These are phyloP conservation scores for Cornus florida DNA, from an alignment of 148 eudicot genomes.

Conservation along the genomic window DNA sequence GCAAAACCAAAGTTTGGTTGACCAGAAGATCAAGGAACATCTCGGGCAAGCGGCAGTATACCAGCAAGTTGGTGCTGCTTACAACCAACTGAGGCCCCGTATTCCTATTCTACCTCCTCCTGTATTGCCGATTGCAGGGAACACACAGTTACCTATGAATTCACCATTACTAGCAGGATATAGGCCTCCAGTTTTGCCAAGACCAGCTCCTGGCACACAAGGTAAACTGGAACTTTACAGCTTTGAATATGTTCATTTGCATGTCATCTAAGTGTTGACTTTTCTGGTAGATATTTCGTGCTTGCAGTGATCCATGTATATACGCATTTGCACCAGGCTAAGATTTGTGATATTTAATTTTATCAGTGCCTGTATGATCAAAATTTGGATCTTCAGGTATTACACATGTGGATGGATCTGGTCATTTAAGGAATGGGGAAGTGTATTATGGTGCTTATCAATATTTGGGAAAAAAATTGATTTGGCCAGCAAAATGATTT, in stretches of 20 bases:
- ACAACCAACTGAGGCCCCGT: slow-evolving; percentile 47
- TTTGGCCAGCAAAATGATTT: no score
- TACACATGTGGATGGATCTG: not conserved
- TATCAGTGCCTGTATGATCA: not conserved
- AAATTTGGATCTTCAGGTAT: not conserved
- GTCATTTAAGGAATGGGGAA: not conserved
- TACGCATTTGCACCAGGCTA: not conserved
- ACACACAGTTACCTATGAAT: slow-evolving; percentile 34
- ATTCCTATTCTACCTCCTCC: slow-evolving; percentile 68
- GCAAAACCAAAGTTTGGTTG: slow-evolving; percentile 79
- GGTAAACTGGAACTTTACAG: not conserved
- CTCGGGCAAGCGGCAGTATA: slow-evolving; percentile 68
- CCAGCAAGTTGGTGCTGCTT: slow-evolving; percentile 67
- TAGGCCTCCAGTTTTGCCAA: slow-evolving; percentile 73
- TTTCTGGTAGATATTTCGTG: not conserved
- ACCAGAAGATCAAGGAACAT: slow-evolving; percentile 91
- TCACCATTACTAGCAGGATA: slow-evolving; percentile 49
- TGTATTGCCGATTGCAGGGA: slow-evolving; percentile 49
- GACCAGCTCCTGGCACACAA: slow-evolving; percentile 51
- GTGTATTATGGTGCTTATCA: no score
- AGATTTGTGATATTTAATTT: not conserved
- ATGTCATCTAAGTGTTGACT: not conserved
- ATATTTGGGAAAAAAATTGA: no score
- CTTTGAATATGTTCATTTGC: not conserved
- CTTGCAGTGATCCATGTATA: slow-evolving; percentile 3